phyloP scores from a whole-genome alignment of 2,329 filamentous ascomycete species.

The Periglandula ipomoeae region DNA sequence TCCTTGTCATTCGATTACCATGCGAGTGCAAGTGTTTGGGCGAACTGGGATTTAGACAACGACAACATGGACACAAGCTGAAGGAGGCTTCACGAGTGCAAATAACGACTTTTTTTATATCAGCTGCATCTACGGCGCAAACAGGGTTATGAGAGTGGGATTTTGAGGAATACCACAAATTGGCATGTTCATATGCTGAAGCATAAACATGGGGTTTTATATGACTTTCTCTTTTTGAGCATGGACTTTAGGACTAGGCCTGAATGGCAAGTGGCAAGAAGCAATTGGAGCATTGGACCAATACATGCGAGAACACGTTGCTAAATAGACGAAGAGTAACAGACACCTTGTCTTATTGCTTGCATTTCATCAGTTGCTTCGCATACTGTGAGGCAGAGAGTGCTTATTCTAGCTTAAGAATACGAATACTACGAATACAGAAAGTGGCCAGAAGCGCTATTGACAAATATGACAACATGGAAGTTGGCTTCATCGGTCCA shows the following conservation, averaged over 20 bases:
- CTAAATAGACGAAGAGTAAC: not conserved
- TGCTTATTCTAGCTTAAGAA: not conserved
- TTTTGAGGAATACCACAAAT: not conserved
- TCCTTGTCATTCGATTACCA: constrained; percentile 21
- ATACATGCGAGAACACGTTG: not conserved
- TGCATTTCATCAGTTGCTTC: not conserved
- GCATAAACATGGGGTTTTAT: not conserved
- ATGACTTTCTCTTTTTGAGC: not conserved
- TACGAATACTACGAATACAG: no score
- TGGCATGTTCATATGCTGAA: not conserved
- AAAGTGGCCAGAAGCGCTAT: no score
- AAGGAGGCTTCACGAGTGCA: not conserved
- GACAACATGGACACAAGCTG: constrained; percentile 1
- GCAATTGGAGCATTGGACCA: not conserved
- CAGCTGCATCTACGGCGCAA: not conserved
- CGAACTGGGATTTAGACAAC: constrained; percentile 19
- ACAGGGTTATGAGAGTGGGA: not conserved
- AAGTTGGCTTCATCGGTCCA: no score
- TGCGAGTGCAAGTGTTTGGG: constrained; percentile 19
- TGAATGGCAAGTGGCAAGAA: not conserved
- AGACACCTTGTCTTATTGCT: not conserved
- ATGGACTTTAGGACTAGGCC: not conserved
- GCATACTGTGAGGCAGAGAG: not conserved
- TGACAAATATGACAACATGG: no score
- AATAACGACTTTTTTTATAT: not conserved